Percentiles rank a stretch among this genome's conserved stretches.
These are phyloP conservation scores for Phlegmacium glaucopus DNA, from an alignment of 768 basidiomycete species.

Conservation along the genomic window DNA sequence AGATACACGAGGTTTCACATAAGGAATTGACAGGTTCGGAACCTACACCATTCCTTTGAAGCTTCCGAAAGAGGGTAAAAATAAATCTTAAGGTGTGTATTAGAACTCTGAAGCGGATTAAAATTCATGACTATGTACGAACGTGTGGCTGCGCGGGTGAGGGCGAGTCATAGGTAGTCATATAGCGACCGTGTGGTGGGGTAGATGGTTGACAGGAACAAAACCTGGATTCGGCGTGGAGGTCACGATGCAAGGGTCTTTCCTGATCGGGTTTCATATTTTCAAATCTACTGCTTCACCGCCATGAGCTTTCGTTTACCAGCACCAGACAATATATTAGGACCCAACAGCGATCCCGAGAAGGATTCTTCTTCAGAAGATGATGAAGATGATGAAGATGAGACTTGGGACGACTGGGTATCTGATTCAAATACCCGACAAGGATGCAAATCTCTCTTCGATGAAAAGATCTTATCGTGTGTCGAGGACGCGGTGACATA, in stretches of 20 bases:
- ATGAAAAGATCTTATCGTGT: constrained; percentile 56
- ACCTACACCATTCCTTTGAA: no score
- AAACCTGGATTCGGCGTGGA: no score
- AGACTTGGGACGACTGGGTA: constrained; percentile 79
- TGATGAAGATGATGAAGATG: constrained; percentile 45
- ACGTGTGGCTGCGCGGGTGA: no score
- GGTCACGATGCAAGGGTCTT: constrained; percentile 1
- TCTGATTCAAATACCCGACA: constrained; percentile 58
- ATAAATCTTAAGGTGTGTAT: no score
- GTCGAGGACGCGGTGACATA: constrained; percentile 56
- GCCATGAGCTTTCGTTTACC: constrained; percentile 40
- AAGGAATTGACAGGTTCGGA: no score
- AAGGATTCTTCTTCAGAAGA: constrained; percentile 29
- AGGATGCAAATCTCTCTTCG: constrained; percentile 73
- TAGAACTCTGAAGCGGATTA: no score
- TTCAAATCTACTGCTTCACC: constrained; percentile 1
- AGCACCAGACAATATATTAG: constrained; percentile 21
- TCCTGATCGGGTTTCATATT: constrained; percentile 17
- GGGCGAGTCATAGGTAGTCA: no score
- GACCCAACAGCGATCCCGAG: constrained; percentile 17
- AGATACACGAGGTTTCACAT: no score
- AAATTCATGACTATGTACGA: no score
- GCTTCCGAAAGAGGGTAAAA: no score
- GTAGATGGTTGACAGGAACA: no score
- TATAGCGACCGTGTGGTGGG: no score